Base-by-base conservation (phyloP, 225 moss, liverwort and hornwort genomes). In the Pseudoscleropodium purum region DNA sequence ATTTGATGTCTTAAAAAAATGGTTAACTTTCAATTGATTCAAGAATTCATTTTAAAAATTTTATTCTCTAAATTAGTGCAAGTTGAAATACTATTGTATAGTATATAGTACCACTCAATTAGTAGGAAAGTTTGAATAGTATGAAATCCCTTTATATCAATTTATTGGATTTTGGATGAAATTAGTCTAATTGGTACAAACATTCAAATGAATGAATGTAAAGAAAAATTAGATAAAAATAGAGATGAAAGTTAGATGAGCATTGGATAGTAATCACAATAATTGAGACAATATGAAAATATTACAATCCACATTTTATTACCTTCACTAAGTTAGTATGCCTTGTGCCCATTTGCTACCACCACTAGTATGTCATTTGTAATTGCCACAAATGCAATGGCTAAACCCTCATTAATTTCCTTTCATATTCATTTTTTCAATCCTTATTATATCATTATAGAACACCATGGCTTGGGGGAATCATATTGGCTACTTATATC, bases 121-220 rank as follows among this genome's bases (percentile, higher is more conserved):
- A 27, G 43, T 43, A 1, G 2, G 0, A 73, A 43, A 27, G 5
- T 73, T 73, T 73, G 27, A 43, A 43, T 24, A 27, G 3, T 27
- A 5, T 25, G 15, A 73, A 1, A 43, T 15, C 12, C 4, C 7
- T 0, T 31, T 5, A 4, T 13, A 37, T 1, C 3, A 56, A 79
- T n/a, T 16, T 18, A 25, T 1, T n/a, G 0, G 9, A 79, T 57
- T 56, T 79, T 23, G 3, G 11, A n/a, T 57, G 12, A 57, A 17
- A n/a, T 26, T 27, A n/a, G 11, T n/a, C 5, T n/a, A 79, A 4
- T 27, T 11, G 18, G 2, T 57, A 18, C 2, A 24, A 79, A 18
- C 3, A 47, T 47, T 47, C 47, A 57, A 57, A n/a, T 56, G 17
- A 36, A 54, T 56, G 4, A 39, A 30, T 30, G 30, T 3, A 18